Evolutionary conservation across 441 rosid species (phyloP), one percentile per base, ranked within the genome.

Genomic region (Erodium trifolium): DNA sequence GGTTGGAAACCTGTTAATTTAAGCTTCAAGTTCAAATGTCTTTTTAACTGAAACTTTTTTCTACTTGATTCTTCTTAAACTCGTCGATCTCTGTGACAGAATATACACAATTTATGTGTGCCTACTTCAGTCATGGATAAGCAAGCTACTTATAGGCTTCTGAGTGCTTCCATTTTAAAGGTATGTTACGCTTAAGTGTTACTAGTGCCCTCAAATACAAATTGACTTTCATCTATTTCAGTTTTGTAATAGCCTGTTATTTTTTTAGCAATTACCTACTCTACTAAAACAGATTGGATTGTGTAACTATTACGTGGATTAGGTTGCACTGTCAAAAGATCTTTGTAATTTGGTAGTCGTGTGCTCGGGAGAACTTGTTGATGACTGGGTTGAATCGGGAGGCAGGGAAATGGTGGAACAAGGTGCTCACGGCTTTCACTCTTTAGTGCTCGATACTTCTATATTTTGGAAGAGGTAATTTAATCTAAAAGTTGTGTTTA

Each of bases 291-390:
- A 57, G 66, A 72, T 73, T 79, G 66, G 75, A 63, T 59, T 70
- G 17, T 63, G 69, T 12, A 69, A 55, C 23, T 19, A 18, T 66
- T 78, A 41, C 23, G 67, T 55, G 79, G 53, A 47, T 80, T 79
- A 93, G 98, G 87, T 89, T 72, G 87, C 93, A 76, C 74, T 93
- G 79, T 91, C 98, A 37, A 93, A 86, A 79, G 94, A 91, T 81
- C 96, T 91, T 57, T 86, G 91, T 75, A 89, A 73, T 76, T 77
- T 91, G 83, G 84, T 78, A 43, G 90, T 91, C 74, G 78, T 86
- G 73, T 88, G 97, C 85, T 82, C 88, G 23, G 98, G 97, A 74
- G 84, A 85, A 80, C 84, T 93, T 67, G 74, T 71, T 67, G 78
- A 78, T 81, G 86, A 79, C 73, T 73, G 63, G 57, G 70, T 27